Conservation (phyloP, 192 early-diverging fungal species). For the Coemansia sp. region DNA sequence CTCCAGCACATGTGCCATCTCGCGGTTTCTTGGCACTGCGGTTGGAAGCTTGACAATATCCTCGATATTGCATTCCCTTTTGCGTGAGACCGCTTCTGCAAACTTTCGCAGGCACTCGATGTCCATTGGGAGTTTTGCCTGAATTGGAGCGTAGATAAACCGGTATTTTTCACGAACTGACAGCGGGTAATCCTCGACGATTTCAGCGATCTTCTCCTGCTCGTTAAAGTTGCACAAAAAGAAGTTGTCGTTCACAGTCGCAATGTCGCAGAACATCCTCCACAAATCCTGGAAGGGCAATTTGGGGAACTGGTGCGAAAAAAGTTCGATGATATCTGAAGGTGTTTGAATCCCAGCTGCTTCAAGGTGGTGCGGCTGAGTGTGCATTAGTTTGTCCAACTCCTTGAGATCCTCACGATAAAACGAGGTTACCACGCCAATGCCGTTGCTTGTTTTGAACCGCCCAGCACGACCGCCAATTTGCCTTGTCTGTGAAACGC, state of each 20-base stretch:
- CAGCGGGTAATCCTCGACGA: constrained; percentile 64
- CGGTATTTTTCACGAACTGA: constrained; percentile 70
- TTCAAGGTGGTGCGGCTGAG: constrained; percentile 34
- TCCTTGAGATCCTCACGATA: constrained; percentile 14
- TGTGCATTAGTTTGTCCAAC: constrained; percentile 23
- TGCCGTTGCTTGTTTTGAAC: constrained; percentile 68
- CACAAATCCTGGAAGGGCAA: constrained; percentile 65
- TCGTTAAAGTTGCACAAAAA: constrained; percentile 75
- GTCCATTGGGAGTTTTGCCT: constrained; percentile 37
- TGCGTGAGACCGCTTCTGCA: constrained; percentile 30
- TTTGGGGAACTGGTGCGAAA: constrained; percentile 69
- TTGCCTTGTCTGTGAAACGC: constrained; percentile 84
- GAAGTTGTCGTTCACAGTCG: constrained; percentile 67
- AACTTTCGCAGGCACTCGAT: constrained; percentile 23
- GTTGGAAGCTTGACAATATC: constrained; percentile 59
- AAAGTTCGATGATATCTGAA: constrained; percentile 75
- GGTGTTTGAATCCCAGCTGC: constrained; percentile 76
- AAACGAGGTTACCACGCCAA: constrained; percentile 73
- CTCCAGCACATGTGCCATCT: constrained; percentile 64
- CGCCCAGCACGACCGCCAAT: constrained; percentile 93
- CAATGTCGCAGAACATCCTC: constrained; percentile 75
- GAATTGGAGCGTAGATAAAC: constrained; percentile 69
- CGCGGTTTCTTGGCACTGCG: constrained; percentile 18
- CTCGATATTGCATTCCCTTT: constrained; percentile 49
- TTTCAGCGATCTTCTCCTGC: constrained; percentile 66